phyloP scores from a whole-genome alignment of 495 filamentous ascomycete genomes.

The Podospora fimiseda region DNA sequence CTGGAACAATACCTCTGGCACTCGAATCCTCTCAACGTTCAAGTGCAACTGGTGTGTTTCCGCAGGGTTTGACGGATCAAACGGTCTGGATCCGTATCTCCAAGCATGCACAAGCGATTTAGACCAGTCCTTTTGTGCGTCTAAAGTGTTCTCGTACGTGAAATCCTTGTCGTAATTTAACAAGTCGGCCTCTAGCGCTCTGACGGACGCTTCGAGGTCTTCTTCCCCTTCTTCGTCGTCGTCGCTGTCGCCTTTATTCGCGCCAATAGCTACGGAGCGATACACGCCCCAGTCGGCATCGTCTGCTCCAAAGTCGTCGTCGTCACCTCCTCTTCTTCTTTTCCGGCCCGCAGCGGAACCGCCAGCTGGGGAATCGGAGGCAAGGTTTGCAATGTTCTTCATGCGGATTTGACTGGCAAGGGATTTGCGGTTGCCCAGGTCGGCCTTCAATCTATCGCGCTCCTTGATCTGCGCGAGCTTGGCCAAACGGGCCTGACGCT shows the following conservation, averaged over 20 bases:
- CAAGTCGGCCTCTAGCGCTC: conserved; percentile 72
- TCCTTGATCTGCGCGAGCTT: conserved; percentile 85
- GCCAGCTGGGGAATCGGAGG: conserved; percentile 70
- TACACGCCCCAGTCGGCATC: conserved; percentile 98
- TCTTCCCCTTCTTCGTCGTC: conserved; percentile 80
- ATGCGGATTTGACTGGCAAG: conserved; percentile 93
- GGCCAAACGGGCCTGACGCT: conserved; percentile 63
- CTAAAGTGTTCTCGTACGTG: conserved; percentile 81
- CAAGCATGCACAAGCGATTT: conserved; percentile 87
- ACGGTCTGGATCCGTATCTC: conserved; percentile 76
- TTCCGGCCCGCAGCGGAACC: conserved; percentile 49
- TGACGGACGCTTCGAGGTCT: conserved; percentile 66
- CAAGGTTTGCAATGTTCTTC: conserved; percentile 96
- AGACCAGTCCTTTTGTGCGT: conserved; percentile 90
- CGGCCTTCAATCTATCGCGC: conserved; percentile 80
- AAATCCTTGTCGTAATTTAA: conserved; percentile 82
- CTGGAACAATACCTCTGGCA: conserved; percentile 93
- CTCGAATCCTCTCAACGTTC: conserved; percentile 93
- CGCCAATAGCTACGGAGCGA: conserved; percentile 75
- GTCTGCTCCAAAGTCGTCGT: conserved; percentile 94
- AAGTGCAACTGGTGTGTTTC: conserved; percentile 87
- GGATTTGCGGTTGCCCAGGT: conserved; percentile 92
- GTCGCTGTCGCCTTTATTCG: conserved; percentile 56
- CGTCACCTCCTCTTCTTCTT: conserved; percentile 65
- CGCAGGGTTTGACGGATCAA: conserved; percentile 69